Evolutionary conservation across 2,329 filamentous ascomycete species (phyloP), one percentile per base, ranked within the genome.

Genomic region (Zymoseptoria ardabiliae): DNA sequence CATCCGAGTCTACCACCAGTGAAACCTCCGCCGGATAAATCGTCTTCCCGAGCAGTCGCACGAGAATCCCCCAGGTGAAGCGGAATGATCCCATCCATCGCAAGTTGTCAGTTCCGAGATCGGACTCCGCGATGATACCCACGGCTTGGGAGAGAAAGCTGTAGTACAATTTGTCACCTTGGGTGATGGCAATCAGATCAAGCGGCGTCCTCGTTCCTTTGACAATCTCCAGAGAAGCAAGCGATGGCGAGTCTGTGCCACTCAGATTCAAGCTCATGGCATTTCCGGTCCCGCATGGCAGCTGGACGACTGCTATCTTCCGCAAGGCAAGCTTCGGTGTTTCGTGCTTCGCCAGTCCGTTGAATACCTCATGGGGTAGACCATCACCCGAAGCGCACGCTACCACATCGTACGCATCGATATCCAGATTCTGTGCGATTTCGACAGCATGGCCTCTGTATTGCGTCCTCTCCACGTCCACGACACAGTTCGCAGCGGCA

Each of bases 271-370:
- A 87, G 63, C 90, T 89, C 85, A 97, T 89, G 21, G 90, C 94
- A 73, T 99, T 99, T 5, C 94, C 94, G 54, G 90, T 94, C 13
- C 94, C 94, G 70, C 92, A 96, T 1, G 94, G 94, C 41, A 99
- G 81, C 70, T 96, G 90, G 21, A 86, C 87, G 1, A 99, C 85
- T 0, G 94, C 90, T 13, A 97, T 77, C 68, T 87, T 89, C 21
- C 80, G 77, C 61, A 99, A 76, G 0, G 93, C 94, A 58, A 82
- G 82, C 30, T 81, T 79, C 20, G 91, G 91, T 8, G 41, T 23
- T 4, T 81, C 71, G 48, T 91, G 86, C 74, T 85, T 87, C 13
- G 84, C 91, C 30, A 99, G 77, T 0, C 94, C 94, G 71, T 99
- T 97, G 78, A 97, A 96, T 8, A 96, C 88, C 74, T 99, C 94